Percentiles rank a stretch among this genome's conserved stretches.
phyloP scores from a whole-genome alignment of 139 green algal genomes.

The Chlorella sorokiniana region DNA sequence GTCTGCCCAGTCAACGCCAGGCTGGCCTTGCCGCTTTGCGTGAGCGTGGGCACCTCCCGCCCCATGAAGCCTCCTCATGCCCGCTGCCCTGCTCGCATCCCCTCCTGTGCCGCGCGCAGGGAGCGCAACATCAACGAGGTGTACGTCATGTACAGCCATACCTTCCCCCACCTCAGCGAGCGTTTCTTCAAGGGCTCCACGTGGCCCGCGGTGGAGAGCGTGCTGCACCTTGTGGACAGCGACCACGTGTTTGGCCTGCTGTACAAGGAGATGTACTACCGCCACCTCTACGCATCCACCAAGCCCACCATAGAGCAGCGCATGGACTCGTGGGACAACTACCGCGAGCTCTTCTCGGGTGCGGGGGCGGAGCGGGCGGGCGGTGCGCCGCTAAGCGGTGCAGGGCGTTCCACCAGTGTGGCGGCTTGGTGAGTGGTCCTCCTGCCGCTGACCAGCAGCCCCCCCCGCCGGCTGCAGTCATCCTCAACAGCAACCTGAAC shows the following conservation, averaged over 20 bases:
- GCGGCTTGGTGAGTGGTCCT: neutral
- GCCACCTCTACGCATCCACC: slow-evolving; percentile 87
- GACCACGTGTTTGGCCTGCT: slow-evolving; percentile 99
- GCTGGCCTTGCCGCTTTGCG: too few species aligned
- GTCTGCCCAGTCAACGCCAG: too few species aligned
- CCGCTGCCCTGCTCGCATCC: neutral
- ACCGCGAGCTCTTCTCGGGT: slow-evolving; percentile 82
- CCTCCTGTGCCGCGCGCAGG: slow-evolving; percentile 43
- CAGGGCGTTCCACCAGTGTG: neutral
- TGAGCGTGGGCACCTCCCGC: neutral
- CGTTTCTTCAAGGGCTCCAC: slow-evolving; percentile 91
- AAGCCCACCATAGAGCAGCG: slow-evolving; percentile 81
- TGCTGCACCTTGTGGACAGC: slow-evolving; percentile 89
- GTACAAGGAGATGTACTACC: slow-evolving; percentile 98
- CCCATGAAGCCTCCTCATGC: too few species aligned
- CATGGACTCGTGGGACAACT: slow-evolving; percentile 94
- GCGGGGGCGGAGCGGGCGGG: neutral
- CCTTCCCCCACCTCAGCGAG: slow-evolving; percentile 93
- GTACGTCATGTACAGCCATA: slow-evolving; percentile 94
- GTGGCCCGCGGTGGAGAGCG: slow-evolving; percentile 88
- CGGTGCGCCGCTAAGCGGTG: neutral
- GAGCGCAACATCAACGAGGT: slow-evolving; percentile 98
- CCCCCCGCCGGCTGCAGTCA: slow-evolving; percentile 39
- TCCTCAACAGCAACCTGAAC: slow-evolving; percentile 91
- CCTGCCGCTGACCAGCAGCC: neutral